These are phyloP conservation scores for Phaeosphaeriaceae sp. DNA, from an alignment of 2,329 filamentous ascomycete genomes.

Conservation along the genomic window DNA sequence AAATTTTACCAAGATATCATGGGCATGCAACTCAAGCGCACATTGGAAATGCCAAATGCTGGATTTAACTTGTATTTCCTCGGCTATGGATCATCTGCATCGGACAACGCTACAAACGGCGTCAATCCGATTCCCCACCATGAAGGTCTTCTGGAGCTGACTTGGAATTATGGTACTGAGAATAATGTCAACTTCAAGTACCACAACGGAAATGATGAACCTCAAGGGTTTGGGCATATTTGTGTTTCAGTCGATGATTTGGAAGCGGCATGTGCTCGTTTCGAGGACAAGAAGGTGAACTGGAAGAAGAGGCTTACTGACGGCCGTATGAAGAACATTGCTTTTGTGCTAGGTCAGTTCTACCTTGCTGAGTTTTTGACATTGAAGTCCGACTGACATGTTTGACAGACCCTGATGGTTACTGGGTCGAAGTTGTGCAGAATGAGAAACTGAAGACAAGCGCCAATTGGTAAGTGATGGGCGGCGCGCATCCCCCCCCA, in stretches of 20 bases:
- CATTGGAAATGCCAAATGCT: slow-evolving; percentile 69
- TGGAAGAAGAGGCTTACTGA: slow-evolving; percentile 98
- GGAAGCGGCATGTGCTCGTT: slow-evolving; percentile 83
- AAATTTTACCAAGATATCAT: slow-evolving; percentile 73
- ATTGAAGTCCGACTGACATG: slow-evolving; percentile 15
- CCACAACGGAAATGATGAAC: slow-evolving; percentile 89
- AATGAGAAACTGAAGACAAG: slow-evolving; percentile 69
- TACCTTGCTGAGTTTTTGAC: background rate
- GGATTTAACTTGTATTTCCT: slow-evolving; percentile 94
- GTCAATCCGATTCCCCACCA: slow-evolving; percentile 67
- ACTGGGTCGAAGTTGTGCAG: slow-evolving; percentile 81
- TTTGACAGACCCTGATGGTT: slow-evolving; percentile 71
- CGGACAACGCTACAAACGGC: slow-evolving; percentile 61
- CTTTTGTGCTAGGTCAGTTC: slow-evolving; percentile 74
- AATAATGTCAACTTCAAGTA: slow-evolving; percentile 85
- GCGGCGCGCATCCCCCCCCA: slow-evolving; percentile 11
- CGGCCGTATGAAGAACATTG: slow-evolving; percentile 89
- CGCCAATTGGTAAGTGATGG: slow-evolving; percentile 44
- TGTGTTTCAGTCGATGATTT: slow-evolving; percentile 87
- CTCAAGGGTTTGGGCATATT: slow-evolving; percentile 93
- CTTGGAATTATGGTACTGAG: slow-evolving; percentile 84
- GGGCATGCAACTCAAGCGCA: slow-evolving; percentile 85
- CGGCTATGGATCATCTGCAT: slow-evolving; percentile 66
- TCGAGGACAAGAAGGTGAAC: slow-evolving; percentile 79
- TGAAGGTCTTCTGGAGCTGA: slow-evolving; percentile 89